These are phyloP conservation scores for Ogataea hybrid DNA, from an alignment of 1,139 yeast genomes.

Conservation along the genomic window DNA sequence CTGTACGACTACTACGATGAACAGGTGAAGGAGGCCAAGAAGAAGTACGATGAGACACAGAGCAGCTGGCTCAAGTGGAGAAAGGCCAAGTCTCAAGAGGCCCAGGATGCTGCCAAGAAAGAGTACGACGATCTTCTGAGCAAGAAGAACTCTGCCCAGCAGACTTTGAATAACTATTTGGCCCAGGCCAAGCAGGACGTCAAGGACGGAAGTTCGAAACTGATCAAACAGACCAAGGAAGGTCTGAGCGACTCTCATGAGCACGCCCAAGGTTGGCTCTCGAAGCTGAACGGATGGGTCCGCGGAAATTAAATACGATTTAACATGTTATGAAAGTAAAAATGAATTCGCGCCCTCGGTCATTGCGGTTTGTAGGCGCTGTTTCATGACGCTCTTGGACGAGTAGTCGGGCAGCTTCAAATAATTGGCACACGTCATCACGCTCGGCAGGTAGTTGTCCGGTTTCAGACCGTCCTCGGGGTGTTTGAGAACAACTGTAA, in stretches of 20 bases:
- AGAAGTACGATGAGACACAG: slow-evolving; percentile 33
- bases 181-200: slow-evolving; percentile 12
- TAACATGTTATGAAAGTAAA: slow-evolving; percentile 51
- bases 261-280: slow-evolving; percentile 31
- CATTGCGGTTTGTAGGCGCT: slow-evolving; percentile 66
- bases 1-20: slow-evolving; percentile 32
- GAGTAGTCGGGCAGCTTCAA: slow-evolving; percentile 85
- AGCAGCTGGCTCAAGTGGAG: slow-evolving; percentile 35
- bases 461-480: slow-evolving; percentile 63
- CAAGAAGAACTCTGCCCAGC: slow-evolving; percentile 17
- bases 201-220: slow-evolving; percentile 13
- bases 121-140: slow-evolving; percentile 29
- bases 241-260: slow-evolving; percentile 31
- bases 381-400: slow-evolving; percentile 54
- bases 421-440: slow-evolving; percentile 97
- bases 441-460: slow-evolving; percentile 93
- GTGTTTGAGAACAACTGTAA: slow-evolving; percentile 83
- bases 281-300: slow-evolving; percentile 28
- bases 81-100: slow-evolving; percentile 27
- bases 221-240: slow-evolving; percentile 30
- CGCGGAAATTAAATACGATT: slow-evolving; percentile 15
- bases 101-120: slow-evolving; percentile 30
- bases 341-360: slow-evolving; percentile 90
- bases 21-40: slow-evolving; percentile 31
- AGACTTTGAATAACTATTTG: slow-evolving; percentile 10